These are phyloP conservation scores for Fusarium bactridioides DNA, from an alignment of 2,329 filamentous ascomycete genomes.

Conservation along the genomic window DNA sequence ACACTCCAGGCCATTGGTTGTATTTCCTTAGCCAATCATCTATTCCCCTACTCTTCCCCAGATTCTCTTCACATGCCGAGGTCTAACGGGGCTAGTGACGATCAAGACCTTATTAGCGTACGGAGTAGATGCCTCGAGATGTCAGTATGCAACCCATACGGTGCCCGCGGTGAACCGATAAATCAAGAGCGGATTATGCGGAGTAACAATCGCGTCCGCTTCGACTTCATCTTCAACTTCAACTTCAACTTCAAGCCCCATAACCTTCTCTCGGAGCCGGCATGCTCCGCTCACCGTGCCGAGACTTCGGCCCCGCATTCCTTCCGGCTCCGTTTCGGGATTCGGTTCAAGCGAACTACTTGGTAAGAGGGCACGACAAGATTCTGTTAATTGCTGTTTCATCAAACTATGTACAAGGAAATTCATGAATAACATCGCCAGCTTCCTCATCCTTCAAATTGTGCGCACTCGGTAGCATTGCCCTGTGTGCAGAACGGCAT, in stretches of 20 bases:
- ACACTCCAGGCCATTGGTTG: neutral
- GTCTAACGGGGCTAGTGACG: neutral
- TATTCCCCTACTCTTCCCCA: neutral
- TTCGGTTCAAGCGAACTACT: neutral
- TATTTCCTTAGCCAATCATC: conserved; percentile 1
- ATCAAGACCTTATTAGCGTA: neutral
- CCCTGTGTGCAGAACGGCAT: conserved; percentile 62
- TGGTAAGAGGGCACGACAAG: neutral
- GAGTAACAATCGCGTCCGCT: neutral
- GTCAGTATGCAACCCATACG: neutral
- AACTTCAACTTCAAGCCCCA: neutral
- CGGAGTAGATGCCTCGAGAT: neutral
- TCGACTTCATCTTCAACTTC: neutral
- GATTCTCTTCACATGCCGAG: conserved; percentile 23
- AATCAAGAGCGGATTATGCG: neutral
- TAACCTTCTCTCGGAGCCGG: neutral
- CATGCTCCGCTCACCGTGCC: neutral
- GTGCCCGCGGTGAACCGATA: conserved; percentile 19
- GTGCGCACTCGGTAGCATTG: conserved; percentile 39
- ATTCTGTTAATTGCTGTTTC: neutral
- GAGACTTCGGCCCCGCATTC: conserved; percentile 28
- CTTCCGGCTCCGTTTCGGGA: neutral
- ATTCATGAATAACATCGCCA: neutral
- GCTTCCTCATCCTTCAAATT: conserved; percentile 12
- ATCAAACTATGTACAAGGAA: conserved; percentile 9